Evolutionary conservation across 108 stramenopile species (phyloP).

Genomic region (Cyclotella choctawhatcheeana): DNA sequence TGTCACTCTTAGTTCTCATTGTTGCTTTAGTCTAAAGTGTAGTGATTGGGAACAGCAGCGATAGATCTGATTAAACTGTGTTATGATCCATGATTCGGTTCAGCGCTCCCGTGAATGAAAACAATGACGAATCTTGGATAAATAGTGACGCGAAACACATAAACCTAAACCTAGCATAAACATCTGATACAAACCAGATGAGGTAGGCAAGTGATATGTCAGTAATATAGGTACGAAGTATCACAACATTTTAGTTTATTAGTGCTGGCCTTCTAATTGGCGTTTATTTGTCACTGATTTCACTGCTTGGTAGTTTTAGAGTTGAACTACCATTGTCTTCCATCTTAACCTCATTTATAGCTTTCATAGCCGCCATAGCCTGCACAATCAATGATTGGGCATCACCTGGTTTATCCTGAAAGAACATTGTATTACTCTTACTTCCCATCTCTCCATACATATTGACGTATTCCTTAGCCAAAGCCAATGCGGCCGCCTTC

Average conservation of each 20-base stretch:
- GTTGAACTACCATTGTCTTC: constrained; percentile 23
- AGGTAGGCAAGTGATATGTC: no score
- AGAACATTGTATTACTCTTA: constrained; percentile 96
- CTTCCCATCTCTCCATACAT: constrained; percentile 98
- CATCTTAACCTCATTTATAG: constrained; percentile 33
- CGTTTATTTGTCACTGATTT: no score
- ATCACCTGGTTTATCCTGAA: constrained; percentile 94
- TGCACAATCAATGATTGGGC: constrained; percentile 86
- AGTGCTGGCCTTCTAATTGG: no score
- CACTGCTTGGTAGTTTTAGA: background rate
- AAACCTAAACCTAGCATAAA: no score
- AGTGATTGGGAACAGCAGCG: background rate
- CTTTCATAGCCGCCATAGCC: constrained; percentile 77
- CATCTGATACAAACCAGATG: no score
- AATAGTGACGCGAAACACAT: no score
- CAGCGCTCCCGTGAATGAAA: no score
- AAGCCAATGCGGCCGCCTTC: constrained; percentile 91
- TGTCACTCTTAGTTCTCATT: constrained; percentile 30
- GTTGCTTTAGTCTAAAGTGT: background rate
- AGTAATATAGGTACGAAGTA: no score
- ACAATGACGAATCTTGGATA: no score
- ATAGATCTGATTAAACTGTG: no score
- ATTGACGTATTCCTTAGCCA: constrained; percentile 91
- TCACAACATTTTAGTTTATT: no score
- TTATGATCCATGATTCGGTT: no score